A percentile compares a stretch with the other conserved stretches of the same genome.
Conservation (phyloP, 2,329 filamentous ascomycete species). For the Talaromyces sp. region DNA sequence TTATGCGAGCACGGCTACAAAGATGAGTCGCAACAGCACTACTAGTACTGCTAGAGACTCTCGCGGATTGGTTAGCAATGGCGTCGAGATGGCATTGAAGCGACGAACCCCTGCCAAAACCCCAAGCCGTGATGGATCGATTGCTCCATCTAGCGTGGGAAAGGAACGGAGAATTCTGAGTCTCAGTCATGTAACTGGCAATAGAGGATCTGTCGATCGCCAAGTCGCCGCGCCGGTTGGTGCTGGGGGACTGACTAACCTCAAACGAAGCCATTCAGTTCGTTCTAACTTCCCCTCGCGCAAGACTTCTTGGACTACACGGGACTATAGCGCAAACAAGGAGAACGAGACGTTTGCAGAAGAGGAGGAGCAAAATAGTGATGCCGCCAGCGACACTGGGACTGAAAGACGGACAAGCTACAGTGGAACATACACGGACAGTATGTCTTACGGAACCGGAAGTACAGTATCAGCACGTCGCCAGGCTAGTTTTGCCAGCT, state of each 20-base stretch:
- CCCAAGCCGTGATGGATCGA: slow-evolving; percentile 33
- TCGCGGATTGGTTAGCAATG: slow-evolving; percentile 35
- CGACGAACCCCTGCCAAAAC: slow-evolving; percentile 45
- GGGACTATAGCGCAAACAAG: slow-evolving; percentile 46
- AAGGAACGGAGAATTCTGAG: slow-evolving; percentile 77
- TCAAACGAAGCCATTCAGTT: slow-evolving; percentile 76
- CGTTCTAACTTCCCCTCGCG: slow-evolving; percentile 58
- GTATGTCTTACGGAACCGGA: slow-evolving; percentile 25
- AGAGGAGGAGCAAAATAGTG: slow-evolving; percentile 52
- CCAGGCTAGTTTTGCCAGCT: slow-evolving; percentile 37
- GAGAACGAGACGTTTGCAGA: slow-evolving; percentile 62
- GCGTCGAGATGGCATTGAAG: slow-evolving; percentile 46
- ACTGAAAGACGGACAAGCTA: slow-evolving; percentile 43
- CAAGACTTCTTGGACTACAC: slow-evolving; percentile 67
- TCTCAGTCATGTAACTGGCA: slow-evolving; percentile 82
- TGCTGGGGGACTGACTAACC: slow-evolving; percentile 47
- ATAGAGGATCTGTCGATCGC: slow-evolving; percentile 42
- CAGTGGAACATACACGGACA: slow-evolving; percentile 38
- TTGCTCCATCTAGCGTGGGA: slow-evolving; percentile 45
- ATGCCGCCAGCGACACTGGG: slow-evolving; percentile 47
- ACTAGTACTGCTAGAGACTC: slow-evolving; percentile 32
- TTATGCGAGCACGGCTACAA: slow-evolving; percentile 37
- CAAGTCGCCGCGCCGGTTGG: slow-evolving; percentile 24
- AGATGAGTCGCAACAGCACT: slow-evolving; percentile 28
- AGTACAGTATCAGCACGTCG: slow-evolving; percentile 37